phyloP scores from a whole-genome alignment of 345 rosid genomes.

The Crucihimalaya himalaica region DNA sequence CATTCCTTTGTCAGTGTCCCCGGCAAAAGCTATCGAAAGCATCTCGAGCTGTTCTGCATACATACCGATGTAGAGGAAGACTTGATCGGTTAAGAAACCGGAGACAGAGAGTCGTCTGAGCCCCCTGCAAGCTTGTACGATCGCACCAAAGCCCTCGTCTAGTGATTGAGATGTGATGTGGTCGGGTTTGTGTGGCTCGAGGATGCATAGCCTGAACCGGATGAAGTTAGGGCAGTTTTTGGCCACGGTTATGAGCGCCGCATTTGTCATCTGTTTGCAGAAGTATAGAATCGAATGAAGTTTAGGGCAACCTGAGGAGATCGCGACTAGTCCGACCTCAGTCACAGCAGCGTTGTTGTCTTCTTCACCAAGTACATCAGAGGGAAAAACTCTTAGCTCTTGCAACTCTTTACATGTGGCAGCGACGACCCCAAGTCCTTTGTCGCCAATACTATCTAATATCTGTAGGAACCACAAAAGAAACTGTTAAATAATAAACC shows the following conservation, averaged over 20 bases:
- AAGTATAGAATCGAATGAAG: constrained; percentile 85
- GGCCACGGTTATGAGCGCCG: constrained; percentile 81
- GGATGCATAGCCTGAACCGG: constrained; percentile 79
- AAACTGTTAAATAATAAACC: neutral
- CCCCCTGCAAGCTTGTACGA: constrained; percentile 75
- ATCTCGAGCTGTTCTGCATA: constrained; percentile 84
- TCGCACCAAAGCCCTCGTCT: constrained; percentile 98
- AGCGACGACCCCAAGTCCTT: constrained; percentile 82
- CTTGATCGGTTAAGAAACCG: constrained; percentile 78
- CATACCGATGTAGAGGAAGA: constrained; percentile 86
- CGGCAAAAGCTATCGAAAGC: constrained; percentile 96
- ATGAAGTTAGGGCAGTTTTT: constrained; percentile 81
- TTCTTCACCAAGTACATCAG: constrained; percentile 63
- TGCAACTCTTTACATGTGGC: constrained; percentile 75
- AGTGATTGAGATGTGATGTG: constrained; percentile 65
- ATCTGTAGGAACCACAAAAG: constrained; percentile 52
- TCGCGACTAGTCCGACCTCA: constrained; percentile 83
- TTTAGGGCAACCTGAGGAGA: constrained; percentile 81
- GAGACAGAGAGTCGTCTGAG: constrained; percentile 71
- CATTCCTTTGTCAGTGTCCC: constrained; percentile 87
- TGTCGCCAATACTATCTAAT: constrained; percentile 88
- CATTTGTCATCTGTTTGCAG: constrained; percentile 96
- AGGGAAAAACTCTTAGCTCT: constrained; percentile 92
- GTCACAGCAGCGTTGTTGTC: constrained; percentile 61
- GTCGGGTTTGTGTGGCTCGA: constrained; percentile 76